phyloP scores from a whole-genome alignment of 257 asterid genomes.

The Oldenlandia corymbosa region DNA sequence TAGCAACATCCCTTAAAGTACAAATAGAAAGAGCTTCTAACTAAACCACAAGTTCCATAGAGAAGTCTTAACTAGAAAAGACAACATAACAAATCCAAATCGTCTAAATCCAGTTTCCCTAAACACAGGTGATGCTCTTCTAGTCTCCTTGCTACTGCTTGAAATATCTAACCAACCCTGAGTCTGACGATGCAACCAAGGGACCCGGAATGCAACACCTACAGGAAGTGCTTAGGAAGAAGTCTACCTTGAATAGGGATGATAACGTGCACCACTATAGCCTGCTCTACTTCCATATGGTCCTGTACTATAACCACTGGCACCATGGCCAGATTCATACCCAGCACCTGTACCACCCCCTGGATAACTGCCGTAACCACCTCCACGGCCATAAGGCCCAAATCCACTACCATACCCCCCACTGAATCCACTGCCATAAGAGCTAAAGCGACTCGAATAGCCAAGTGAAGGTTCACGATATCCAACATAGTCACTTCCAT shows the following conservation, averaged over 20 bases:
- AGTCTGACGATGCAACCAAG: conserved; percentile 52
- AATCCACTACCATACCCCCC: conserved; percentile 66
- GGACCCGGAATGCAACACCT: conserved; percentile 55
- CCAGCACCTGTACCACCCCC: conserved; percentile 66
- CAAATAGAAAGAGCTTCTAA: conserved; percentile 14
- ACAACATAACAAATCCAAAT: conserved; percentile 1
- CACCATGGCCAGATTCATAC: conserved; percentile 72
- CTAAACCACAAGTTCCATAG: conserved; percentile 4
- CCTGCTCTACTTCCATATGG: conserved; percentile 92
- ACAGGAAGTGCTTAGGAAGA: conserved; percentile 45
- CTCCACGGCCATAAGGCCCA: conserved; percentile 81
- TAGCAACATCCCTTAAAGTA: conserved; percentile 11
- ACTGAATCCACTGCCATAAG: conserved; percentile 69
- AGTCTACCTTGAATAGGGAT: conserved; percentile 89
- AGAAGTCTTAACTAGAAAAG: conserved; percentile 8
- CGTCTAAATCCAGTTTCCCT: conserved; percentile 17
- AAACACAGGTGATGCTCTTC: conserved; percentile 47
- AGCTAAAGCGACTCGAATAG: conserved; percentile 69
- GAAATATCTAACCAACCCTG: conserved; percentile 46
- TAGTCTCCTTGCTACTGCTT: conserved; percentile 64
- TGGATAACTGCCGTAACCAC: conserved; percentile 43
- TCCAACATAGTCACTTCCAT: conserved; percentile 65
- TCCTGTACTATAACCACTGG: conserved; percentile 68
- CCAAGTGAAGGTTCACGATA: conserved; percentile 69
- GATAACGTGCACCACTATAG: conserved; percentile 90